Base-by-base conservation (phyloP, 1,284 basidiomycete genomes). In the Leccinum solheimii region DNA sequence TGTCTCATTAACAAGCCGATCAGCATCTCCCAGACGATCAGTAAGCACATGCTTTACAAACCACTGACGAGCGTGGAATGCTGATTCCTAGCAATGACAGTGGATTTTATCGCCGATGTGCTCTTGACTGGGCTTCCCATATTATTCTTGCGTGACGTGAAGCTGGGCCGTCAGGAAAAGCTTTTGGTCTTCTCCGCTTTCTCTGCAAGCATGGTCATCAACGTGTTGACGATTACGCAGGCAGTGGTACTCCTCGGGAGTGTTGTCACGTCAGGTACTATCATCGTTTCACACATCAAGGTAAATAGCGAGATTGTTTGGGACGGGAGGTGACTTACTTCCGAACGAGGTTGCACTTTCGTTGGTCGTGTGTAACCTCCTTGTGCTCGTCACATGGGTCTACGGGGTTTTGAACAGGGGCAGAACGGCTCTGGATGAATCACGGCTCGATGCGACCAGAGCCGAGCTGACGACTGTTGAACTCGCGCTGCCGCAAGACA, bases 321-420 rank as follows among this genome's bases (percentile, higher is more conserved):
- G n/a, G 32, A 60, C 21, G 5, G 55, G 21, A 60, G 27, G 8
- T 7, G 16, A 21, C 57, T 58, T 21, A 59, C n/a, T 19, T 21
- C 30, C 16, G 32, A 54, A 14, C 14, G 30, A 60, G 57, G 14
- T 3, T 10, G 68, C 68, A 16, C n/a, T 66, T 36, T 58, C 68
- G 8, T 38, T 68, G 21, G n/a, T 68, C 27, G 52, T 69, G 4
- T 68, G 66, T 27, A 69, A 68, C 55, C 52, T 68, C 40, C 34
- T 68, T 30, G 66, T 69, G 34, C 58, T 66, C n/a, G 55, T 68
- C n/a, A 59, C 66, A 5, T 66, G 45, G 14, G 34, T 55, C 26
- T 69, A 66, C 14, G 63, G 58, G 23, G 27, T 59, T 7, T 19
- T 66, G 19, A 27, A 26, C 54, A 60, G 34, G n/a, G 53, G 50